A percentile compares a stretch with the other conserved stretches of the same genome.
Conservation (phyloP, 2,329 filamentous ascomycete species). For the Xenoacremonium recifei region DNA sequence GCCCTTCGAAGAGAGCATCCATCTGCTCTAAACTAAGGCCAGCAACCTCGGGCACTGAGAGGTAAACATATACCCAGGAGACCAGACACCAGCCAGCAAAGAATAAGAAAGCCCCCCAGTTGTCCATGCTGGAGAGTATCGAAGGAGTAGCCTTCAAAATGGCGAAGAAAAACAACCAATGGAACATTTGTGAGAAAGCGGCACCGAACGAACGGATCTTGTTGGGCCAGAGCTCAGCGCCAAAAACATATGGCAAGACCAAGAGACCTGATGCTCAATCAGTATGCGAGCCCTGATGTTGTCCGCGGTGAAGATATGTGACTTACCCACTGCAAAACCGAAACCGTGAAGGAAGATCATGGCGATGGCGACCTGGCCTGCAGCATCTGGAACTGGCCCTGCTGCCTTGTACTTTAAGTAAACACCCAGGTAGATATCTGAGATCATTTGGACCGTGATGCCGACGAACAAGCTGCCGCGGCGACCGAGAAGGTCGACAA, state of each 20-base stretch:
- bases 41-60: conserved; percentile 39
- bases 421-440: conserved; percentile 39
- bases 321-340: conserved; percentile 37
- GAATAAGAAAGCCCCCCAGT: conserved; percentile 40
- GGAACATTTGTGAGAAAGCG: conserved; percentile 22
- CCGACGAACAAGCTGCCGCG: conserved; percentile 36
- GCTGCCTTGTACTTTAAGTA: conserved; percentile 35
- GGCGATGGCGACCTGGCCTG: conserved; percentile 39
- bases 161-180: conserved; percentile 40
- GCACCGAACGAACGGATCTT: conserved; percentile 42
- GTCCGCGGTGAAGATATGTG: too few species aligned
- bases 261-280: conserved; percentile 28
- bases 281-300: too few species aligned
- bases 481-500: conserved; percentile 43
- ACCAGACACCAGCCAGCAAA: conserved; percentile 39
- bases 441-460: conserved; percentile 36
- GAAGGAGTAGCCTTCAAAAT: conserved; percentile 33
- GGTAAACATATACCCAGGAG: conserved; percentile 35
- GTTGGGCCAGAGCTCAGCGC: conserved; percentile 44
- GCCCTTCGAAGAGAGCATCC: conserved; percentile 33
- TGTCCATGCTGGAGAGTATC: conserved; percentile 31
- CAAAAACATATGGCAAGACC: conserved; percentile 44
- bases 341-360: conserved; percentile 45
- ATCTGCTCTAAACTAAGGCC: conserved; percentile 38
- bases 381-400: conserved; percentile 17